Conservation (phyloP, 1,284 basidiomycete genomes). For the Ceratobasidium papillatum region DNA sequence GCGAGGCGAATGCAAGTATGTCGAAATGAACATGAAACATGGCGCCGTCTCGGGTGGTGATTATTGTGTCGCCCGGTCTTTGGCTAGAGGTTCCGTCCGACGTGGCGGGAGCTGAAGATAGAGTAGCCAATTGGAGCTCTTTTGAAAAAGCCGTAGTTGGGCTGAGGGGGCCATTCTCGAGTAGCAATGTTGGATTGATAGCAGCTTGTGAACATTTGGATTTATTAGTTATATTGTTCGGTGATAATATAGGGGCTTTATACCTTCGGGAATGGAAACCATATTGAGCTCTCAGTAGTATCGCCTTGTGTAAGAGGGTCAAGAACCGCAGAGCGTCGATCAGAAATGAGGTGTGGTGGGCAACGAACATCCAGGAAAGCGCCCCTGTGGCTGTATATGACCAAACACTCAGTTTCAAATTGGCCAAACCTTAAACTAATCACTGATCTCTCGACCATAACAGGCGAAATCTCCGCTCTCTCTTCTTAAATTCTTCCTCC, state of each 20-base stretch:
- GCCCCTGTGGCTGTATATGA: slow-evolving; percentile 8
- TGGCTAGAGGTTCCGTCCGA: background rate
- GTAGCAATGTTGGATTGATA: background rate
- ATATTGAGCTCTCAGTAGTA: background rate
- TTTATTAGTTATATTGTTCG: background rate
- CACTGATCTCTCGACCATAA: slow-evolving; percentile 1
- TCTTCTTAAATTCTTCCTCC: background rate
- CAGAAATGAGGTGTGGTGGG: background rate
- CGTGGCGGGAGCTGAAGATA: background rate
- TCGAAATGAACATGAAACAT: slow-evolving; percentile 25
- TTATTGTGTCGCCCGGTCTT: slow-evolving; percentile 20
- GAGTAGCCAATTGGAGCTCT: background rate
- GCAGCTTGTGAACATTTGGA: no score
- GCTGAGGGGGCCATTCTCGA: background rate
- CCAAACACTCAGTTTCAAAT: slow-evolving; percentile 1
- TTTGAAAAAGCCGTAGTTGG: background rate
- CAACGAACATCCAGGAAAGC: background rate
- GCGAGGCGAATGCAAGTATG: slow-evolving; percentile 29
- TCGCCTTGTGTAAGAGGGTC: no score
- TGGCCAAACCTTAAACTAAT: background rate
- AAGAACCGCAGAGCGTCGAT: no score
- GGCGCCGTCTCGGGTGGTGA: slow-evolving; percentile 14
- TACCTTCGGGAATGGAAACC: background rate
- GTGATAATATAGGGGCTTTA: background rate
- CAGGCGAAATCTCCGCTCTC: slow-evolving; percentile 2